Conservation (phyloP, 495 filamentous ascomycete species). For the Penicillium turbatum region DNA sequence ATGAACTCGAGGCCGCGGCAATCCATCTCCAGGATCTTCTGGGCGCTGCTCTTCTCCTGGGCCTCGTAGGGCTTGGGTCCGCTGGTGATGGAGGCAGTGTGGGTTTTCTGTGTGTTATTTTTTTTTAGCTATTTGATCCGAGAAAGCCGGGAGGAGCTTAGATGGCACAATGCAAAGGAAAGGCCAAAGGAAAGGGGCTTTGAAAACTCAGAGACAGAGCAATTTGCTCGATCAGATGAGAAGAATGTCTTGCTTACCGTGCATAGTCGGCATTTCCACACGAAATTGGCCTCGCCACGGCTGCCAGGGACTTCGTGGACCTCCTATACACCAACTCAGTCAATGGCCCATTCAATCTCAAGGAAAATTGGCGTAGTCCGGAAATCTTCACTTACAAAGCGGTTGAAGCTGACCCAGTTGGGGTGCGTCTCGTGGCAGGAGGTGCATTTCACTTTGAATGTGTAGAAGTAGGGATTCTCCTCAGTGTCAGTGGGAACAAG, state of each 20-base stretch:
- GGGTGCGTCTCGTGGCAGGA: conserved; percentile 89
- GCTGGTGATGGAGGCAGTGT: conserved; percentile 65
- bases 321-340: conserved; percentile 52
- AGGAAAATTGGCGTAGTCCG: background rate
- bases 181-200: background rate
- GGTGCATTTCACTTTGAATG: conserved; percentile 93
- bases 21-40: conserved; percentile 83
- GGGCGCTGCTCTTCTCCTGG: conserved; percentile 57
- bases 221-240: background rate
- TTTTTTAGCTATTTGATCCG: background rate
- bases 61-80: conserved; percentile 64
- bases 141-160: background rate
- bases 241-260: conserved; percentile 46
- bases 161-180: background rate
- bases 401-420: conserved; percentile 80
- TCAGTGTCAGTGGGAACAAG: conserved; percentile 78
- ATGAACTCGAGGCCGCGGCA: conserved; percentile 91
- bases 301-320: conserved; percentile 82
- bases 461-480: conserved; percentile 85
- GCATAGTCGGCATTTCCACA: conserved; percentile 95
- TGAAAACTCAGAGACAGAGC: background rate
- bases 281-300: conserved; percentile 93
- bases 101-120: conserved; percentile 55
- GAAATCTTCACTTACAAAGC: conserved; percentile 62
- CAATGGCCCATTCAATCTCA: background rate